Evolutionary conservation across 495 filamentous ascomycete species (phyloP), one percentile per base, ranked within the genome.

Genomic region (Chaetomium cochliodes): DNA sequence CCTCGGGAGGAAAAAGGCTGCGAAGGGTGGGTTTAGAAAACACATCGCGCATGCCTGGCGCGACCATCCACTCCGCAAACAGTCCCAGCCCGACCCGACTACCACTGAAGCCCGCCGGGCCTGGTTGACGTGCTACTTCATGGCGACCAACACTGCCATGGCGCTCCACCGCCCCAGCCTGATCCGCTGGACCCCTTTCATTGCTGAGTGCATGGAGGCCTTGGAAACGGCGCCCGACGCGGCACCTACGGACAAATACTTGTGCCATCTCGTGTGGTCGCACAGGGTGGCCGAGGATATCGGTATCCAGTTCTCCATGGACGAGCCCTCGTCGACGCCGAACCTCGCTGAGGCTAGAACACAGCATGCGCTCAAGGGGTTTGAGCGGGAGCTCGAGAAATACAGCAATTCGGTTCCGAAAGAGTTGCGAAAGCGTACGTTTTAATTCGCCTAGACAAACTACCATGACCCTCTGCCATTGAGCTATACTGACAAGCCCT

Each of bases 211-310:
- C 66, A 74, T 97, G 52, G 84, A 90, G 1, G 83, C 89, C 3
- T 77, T 98, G 4, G 85, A 91, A 71, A 84, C 77, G 3, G 89
- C 88, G 22, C 83, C 89, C 5, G 86, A 93, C 37, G 87, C 90
- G 0, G 78, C 86, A 11, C 84, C 87, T 0, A 87, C 90, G 2
- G 93, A 98, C 72, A 86, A 80, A 67, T 78, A 84, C 9, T 76
- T 96, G 16, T 85, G 88, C 59, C 89, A 93, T 65, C 87, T 90
- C 78, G 85, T 92, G 8, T 89, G 86, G 70, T 81, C 92, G 42
- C 91, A 90, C 56, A 86, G 85, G 60, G 87, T 97, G 42, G 89
- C 89, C 23, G 93, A 97, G 67, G 90, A 96, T 59, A 82, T 93
- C 44, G 87, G 88, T 9, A 77, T 82, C 18, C 85, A 90, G 62